Evolutionary conservation across 106 monocot genomes (phyloP), one percentile per base, ranked within the genome.

Genomic region (Platanthera zijinensis): DNA sequence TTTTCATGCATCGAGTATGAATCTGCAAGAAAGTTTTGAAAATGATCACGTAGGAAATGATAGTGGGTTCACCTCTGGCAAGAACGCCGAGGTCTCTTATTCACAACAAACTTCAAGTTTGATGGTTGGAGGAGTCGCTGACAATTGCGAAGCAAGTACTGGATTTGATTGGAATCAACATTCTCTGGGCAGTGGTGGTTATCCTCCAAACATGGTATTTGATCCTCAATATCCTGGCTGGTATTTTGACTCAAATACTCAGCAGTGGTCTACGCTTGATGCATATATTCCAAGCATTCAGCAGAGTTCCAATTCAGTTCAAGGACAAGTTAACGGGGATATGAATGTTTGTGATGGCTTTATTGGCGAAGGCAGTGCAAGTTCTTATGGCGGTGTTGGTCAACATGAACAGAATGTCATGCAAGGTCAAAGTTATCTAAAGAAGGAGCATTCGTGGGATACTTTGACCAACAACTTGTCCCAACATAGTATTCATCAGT

Each of bases 131-230:
- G 18, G 57, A 13, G 78, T 90, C 51, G 78, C 80, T 8, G 87
- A 92, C 48, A 86, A 81, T 69, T 74, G 56, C 57, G 45, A 77
- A 57, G 64, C 25, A 3, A 30, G 57, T 3, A 82, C 14, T 48
- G 63, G 78, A 78, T 63, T 84, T 51, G 80, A 66, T 28, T 77
- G 74, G 83, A 84, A 79, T 76, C 87, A 83, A 19, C 66, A 48
- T 57, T 76, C 86, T 73, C 77, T 76, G 54, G 81, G 39, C 11
- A 79, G 51, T 49, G 80, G 46, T 10, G 86, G 83, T 46, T 93
- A 93, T 78, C 96, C 96, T 46, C 74, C 87, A 10, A 97, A 97
- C 50, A 97, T 97, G 96, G 78, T 97, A 57, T 91, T 97, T 75
- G 93, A 97, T 80, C 83, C 91, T 32, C 90, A 93, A 47, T 97